phyloP scores from a whole-genome alignment of 2,329 filamentous ascomycete species.

The Rutstroemia sydowiana region DNA sequence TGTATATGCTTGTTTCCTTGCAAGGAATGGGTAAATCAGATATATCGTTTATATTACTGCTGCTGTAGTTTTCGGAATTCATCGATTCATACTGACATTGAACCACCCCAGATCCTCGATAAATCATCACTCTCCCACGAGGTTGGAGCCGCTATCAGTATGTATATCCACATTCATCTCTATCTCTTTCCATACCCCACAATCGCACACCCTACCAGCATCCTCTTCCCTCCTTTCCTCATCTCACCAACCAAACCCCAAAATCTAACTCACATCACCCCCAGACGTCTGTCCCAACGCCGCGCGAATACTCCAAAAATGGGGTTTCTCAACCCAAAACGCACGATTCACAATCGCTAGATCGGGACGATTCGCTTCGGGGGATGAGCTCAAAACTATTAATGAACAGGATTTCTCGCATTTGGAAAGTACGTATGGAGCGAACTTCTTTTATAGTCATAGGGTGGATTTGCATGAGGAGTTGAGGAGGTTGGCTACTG shows the following conservation, averaged over 20 bases:
- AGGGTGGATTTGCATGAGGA: constrained; percentile 45
- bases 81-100: no score
- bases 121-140: constrained; percentile 49
- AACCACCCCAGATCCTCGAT: constrained; percentile 48
- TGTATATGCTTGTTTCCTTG: background rate
- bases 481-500: constrained; percentile 41
- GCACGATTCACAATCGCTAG: constrained; percentile 31
- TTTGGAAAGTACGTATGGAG: constrained; percentile 16
- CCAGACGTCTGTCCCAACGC: constrained; percentile 49
- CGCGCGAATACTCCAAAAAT: constrained; percentile 45
- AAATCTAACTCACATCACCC: background rate
- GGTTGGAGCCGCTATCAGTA: constrained; percentile 48
- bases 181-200: no score
- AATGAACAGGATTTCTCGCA: constrained; percentile 12
- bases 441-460: constrained; percentile 47
- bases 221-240: background rate
- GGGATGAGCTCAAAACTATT: constrained; percentile 12
- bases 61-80: no score
- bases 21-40: no score
- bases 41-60: no score
- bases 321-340: constrained; percentile 36
- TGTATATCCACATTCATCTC: background rate
- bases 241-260: background rate
- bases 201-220: no score
- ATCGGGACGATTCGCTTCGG: constrained; percentile 32